These are phyloP conservation scores for Rosa hybrid DNA, from an alignment of 331 rosid species.

Conservation along the genomic window DNA sequence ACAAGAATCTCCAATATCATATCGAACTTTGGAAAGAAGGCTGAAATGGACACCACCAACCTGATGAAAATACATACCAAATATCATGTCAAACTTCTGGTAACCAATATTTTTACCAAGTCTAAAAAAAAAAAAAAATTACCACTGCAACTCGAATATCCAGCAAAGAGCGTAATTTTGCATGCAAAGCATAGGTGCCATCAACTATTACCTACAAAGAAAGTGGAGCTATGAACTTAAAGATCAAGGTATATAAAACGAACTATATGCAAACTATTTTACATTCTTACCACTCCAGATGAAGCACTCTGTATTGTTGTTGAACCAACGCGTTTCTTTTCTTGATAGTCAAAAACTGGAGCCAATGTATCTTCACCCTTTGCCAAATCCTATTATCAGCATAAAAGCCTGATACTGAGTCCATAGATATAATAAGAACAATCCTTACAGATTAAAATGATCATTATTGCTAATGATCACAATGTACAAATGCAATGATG, in stretches of 20 bases:
- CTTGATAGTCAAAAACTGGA: constrained; percentile 87
- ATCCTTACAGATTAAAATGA: not conserved
- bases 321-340: constrained; percentile 72
- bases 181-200: constrained; percentile 95
- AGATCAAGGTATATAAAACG: constrained; percentile 11
- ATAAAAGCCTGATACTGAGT: constrained; percentile 28
- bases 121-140: constrained; percentile 15
- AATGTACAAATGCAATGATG: not conserved
- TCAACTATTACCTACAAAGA: constrained; percentile 83
- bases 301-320: constrained; percentile 75
- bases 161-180: constrained; percentile 91
- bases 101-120: constrained; percentile 26
- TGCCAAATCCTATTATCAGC: constrained; percentile 69
- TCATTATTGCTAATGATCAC: not conserved
- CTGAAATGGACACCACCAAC: constrained; percentile 99
- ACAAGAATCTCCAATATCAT: constrained; percentile 98
- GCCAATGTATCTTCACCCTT: constrained; percentile 70
- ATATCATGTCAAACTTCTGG: constrained; percentile 21
- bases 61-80: constrained; percentile 51
- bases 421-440: constrained; percentile 5
- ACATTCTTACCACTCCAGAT: constrained; percentile 80
- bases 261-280: constrained; percentile 11
- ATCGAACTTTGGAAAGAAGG: constrained; percentile 93
- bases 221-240: constrained; percentile 19
- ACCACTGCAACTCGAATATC: constrained; percentile 99